phyloP scores from a whole-genome alignment of 805 yeast genomes.

The Nakazawaea ernobii region DNA sequence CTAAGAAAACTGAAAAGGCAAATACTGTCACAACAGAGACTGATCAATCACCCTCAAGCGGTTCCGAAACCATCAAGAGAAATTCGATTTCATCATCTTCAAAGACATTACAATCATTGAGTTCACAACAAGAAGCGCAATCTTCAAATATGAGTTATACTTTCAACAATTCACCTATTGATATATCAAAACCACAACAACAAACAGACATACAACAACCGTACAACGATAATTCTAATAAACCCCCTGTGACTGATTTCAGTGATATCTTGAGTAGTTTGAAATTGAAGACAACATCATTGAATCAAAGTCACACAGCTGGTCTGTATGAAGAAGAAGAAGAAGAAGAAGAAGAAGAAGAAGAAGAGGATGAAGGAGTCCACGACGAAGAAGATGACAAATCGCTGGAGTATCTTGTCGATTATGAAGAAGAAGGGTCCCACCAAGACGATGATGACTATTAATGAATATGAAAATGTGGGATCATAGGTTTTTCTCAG shows the following conservation, averaged over 20 bases:
- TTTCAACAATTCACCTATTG: constrained; percentile 3
- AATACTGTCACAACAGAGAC: not conserved
- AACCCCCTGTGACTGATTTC: not conserved
- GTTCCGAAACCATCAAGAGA: not conserved
- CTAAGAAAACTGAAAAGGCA: not conserved
- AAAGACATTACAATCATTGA: not conserved
- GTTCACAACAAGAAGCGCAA: not conserved
- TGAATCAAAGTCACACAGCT: not conserved
- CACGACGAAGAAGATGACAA: too few species aligned
- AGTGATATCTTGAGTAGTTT: constrained; percentile 4
- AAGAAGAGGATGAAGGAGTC: not conserved
- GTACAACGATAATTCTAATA: not conserved
- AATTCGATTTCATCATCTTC: not conserved
- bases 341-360: not conserved
- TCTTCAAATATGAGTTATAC: not conserved
- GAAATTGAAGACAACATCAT: not conserved
- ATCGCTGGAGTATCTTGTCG: too few species aligned
- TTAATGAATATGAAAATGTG: too few species aligned
- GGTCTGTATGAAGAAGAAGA: not conserved
- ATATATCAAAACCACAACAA: not conserved
- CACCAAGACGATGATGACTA: too few species aligned
- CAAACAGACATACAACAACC: not conserved
- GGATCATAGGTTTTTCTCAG: too few species aligned
- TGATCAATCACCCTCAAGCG: not conserved
- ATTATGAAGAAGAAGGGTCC: too few species aligned